Base-by-base conservation (phyloP, 257 asterid species). In the Orobanche coerulescens region DNA sequence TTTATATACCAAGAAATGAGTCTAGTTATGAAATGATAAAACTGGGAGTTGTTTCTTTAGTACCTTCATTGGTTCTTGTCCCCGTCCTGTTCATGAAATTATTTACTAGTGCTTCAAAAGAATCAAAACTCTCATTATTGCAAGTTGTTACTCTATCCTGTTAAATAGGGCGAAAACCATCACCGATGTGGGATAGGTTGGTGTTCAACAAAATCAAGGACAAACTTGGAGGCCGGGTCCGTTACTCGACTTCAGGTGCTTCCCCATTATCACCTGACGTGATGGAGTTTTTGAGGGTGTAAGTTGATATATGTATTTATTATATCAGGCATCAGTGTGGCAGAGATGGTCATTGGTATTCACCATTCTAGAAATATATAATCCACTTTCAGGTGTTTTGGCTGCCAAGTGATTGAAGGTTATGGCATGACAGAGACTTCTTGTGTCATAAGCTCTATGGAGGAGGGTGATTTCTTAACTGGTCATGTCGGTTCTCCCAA, bases 401-500 rank as follows among this genome's bases (percentile, higher is more conserved):
- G 98, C 73, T 82, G 96, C 66, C 80, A 50, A 64, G 88, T 88
- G 48, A 51, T 73, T 64, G 98, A 92, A 79, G 98, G 96, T 58
- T 92, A 92, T 74, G 98, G 98, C 46, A 92, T 92, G 98, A 92
- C 98, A 22, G 98, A 92, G 72, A 73, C 93, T 58, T 88, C 98
- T n/a, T 88, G 98, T 74, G 93, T 86, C 58, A 92, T 92, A 68
- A 92, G 90, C 78, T 48, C 83, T 43, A 81, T 92, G 82, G 86
- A 85, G 15, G 94, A 82, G 28, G 80, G 77, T 47, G 96, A 92
- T 77, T 59, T 19, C 79, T 73, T 81, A 54, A 67, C 75, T 23
- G 98, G 95, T 65, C 98, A 92, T 71, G 96, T 92, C 56, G 98
- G 98, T 64, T 78, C 94, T 61, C 98, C 98, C 30, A 92, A 77